Evolutionary conservation across 2,329 filamentous ascomycete genomes (phyloP), one percentile per base, ranked within the genome.

Genomic region (Neodidymelliopsis sp.): DNA sequence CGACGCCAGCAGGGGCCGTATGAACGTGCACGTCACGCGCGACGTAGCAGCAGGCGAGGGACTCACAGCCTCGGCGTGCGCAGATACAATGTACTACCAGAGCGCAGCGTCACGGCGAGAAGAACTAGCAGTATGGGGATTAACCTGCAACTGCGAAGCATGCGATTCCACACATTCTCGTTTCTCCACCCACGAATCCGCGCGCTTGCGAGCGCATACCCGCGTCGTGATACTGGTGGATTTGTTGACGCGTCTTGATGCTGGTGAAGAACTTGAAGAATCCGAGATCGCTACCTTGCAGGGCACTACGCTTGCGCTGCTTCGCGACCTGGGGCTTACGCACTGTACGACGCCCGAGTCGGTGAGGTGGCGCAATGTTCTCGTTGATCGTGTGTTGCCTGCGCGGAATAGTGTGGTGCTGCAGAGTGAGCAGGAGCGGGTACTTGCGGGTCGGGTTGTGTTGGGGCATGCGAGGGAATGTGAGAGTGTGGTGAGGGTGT

Each of bases 331-430:
- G 19, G 36, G 31, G 19, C 11, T 12, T 10, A 43, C 35, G 9
- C 46, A 45, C 7, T 54, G 52, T 22, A 36, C 33, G 10, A 36
- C n/a, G 4, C 23, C 30, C 3, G 57, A 58, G 20, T 19, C 31
- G 1, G 41, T 54, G 4, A 47, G 55, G 35, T 60, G 57, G 55
- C 40, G 45, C 42, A 51, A 49, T 12, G 31, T 40, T 6, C 54
- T 60, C 12, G 40, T 56, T 19, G 48, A 54, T 13, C 46, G 44
- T 9, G 24, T 60, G 4, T 30, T 52, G 25, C 52, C 57, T 5
- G 45, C 37, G 7, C 43, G 10, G 19, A 22, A 45, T 12, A 13
- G 24, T 5, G 3, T 15, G 3, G 18, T n/a, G 8, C 31, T 25
- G 38, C 15, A 28, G 28, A n/a, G 13, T 31, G 28, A 6, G 28